A percentile compares a stretch with the other conserved stretches of the same genome.
These are phyloP conservation scores for Ustilago bromivora DNA, from an alignment of 1,284 basidiomycete genomes.

Conservation along the genomic window DNA sequence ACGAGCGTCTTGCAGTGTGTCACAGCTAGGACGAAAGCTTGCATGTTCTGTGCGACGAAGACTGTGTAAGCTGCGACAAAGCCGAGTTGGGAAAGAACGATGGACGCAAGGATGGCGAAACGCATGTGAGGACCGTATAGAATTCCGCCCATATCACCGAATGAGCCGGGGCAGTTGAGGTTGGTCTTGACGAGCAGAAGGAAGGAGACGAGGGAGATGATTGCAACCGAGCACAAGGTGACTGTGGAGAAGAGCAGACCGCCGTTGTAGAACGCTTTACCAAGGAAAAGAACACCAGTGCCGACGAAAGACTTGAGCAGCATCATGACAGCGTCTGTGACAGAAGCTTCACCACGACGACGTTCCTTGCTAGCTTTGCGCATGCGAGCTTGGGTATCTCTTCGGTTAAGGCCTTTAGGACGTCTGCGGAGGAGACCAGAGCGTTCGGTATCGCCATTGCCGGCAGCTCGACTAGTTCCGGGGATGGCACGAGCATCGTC, in stretches of 20 bases:
- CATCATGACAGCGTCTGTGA: constrained; percentile 69
- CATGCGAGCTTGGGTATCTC: constrained; percentile 49
- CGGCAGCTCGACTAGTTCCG: constrained; percentile 44
- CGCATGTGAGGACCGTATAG: constrained; percentile 95
- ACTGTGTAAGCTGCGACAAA: constrained; percentile 93
- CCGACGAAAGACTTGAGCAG: constrained; percentile 89
- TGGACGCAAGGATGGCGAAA: constrained; percentile 85
- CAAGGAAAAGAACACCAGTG: constrained; percentile 94
- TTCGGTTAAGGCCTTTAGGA: constrained; percentile 34
- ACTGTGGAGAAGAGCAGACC: constrained; percentile 90
- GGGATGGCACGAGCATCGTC: constrained; percentile 44
- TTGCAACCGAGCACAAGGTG: constrained; percentile 83
- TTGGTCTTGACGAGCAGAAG: constrained; percentile 90
- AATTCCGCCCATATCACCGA: constrained; percentile 94
- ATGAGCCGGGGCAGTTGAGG: constrained; percentile 88
- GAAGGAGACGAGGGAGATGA: constrained; percentile 93
- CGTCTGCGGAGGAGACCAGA: constrained; percentile 50
- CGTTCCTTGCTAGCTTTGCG: constrained; percentile 55
- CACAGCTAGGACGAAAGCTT: constrained; percentile 81
- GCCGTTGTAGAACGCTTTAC: constrained; percentile 97
- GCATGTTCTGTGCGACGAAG: constrained; percentile 94
- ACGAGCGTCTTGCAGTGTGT: constrained; percentile 81
- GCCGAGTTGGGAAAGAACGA: constrained; percentile 87
- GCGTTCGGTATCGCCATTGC: constrained; percentile 53
- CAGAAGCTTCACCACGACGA: constrained; percentile 62